Evolutionary conservation across 2,329 filamentous ascomycete species (phyloP), one percentile per base, ranked within the genome.

Genomic region (Dactylellina parvicollis): DNA sequence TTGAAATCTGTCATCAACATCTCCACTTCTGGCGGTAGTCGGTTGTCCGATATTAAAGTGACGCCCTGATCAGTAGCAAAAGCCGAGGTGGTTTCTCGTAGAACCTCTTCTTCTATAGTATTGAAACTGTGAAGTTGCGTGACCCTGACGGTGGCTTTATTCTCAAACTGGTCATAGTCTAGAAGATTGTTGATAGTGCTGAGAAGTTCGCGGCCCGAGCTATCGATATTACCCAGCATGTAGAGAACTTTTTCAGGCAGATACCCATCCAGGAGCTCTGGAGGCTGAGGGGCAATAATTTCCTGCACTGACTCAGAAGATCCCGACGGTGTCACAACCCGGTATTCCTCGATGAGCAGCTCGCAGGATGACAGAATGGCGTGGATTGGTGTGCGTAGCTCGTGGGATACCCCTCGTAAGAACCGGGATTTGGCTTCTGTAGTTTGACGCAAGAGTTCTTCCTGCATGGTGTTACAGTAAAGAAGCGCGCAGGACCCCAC

Each of bases 371-470:
- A 80, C 4, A 84, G 78, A 1, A 84, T 83, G 0, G 83, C 83
- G 32, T 84, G 83, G 3, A 84, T 83, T 0, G 83, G 83, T 0
- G 83, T 84, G 36, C 83, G 80, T 0, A 84, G 80, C 34, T 84
- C 82, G 57, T 84, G 83, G 0, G 82, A 83, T 7, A 84, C 80
- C 0, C 82, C 81, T 2, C 83, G 79, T 0, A 84, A 77, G 61
- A 84, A 84, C 2, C 76, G 80, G 1, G 83, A 82, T 57, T 84
- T 84, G 0, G 82, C 82, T 10, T 77, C 76, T 64, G 83, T 79
- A 0, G 81, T 83, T 70, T 84, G 82, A 22, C 79, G 75, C 0
- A 84, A 75, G 9, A 80, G 75, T 1, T 75, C 77, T 16, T 81
- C 80, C 26, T 84, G 83, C 76, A 80, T 81, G 18, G 78, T 79